These are phyloP conservation scores for Priceomyces carsonii DNA, from an alignment of 805 yeast species.

Conservation along the genomic window DNA sequence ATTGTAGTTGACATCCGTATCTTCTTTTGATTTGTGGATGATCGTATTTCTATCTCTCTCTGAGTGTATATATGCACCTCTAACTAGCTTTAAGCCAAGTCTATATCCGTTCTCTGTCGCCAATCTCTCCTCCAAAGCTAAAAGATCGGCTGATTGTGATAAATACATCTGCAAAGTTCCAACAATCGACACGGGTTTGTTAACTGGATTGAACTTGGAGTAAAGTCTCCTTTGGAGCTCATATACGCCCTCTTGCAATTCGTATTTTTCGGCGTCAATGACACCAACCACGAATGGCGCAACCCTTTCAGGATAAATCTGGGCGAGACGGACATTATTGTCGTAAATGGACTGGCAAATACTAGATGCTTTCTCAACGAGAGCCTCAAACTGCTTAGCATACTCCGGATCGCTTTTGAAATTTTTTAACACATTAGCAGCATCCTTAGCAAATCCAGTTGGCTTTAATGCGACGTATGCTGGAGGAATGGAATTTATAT, in stretches of 20 bases:
- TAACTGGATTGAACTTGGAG: conserved; percentile 63
- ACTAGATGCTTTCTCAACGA: conserved; percentile 65
- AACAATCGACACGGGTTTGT: conserved; percentile 64
- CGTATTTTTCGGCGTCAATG: conserved; percentile 89
- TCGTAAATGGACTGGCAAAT: conserved; percentile 59
- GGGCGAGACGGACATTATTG: conserved; percentile 51
- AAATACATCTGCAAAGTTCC: conserved; percentile 95
- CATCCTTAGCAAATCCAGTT: conserved; percentile 79
- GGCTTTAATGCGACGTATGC: conserved; percentile 95
- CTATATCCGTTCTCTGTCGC: conserved; percentile 66
- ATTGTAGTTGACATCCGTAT: conserved; percentile 79
- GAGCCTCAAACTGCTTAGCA: conserved; percentile 48
- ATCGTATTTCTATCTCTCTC: conserved; percentile 69
- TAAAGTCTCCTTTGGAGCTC: conserved; percentile 83
- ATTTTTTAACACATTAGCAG: conserved; percentile 69
- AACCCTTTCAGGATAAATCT: conserved; percentile 59
- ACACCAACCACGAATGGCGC: conserved; percentile 77
- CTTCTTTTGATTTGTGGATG: conserved; percentile 73
- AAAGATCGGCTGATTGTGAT: conserved; percentile 63
- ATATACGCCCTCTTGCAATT: conserved; percentile 88
- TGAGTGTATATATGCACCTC: conserved; percentile 94
- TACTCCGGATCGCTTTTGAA: conserved; percentile 53
- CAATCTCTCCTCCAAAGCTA: conserved; percentile 60
- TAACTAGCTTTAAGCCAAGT: conserved; percentile 83
- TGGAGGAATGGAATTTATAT: conserved; percentile 73